phyloP scores from a whole-genome alignment of 257 asterid genomes.

The Rauvolfia tetraphylla region DNA sequence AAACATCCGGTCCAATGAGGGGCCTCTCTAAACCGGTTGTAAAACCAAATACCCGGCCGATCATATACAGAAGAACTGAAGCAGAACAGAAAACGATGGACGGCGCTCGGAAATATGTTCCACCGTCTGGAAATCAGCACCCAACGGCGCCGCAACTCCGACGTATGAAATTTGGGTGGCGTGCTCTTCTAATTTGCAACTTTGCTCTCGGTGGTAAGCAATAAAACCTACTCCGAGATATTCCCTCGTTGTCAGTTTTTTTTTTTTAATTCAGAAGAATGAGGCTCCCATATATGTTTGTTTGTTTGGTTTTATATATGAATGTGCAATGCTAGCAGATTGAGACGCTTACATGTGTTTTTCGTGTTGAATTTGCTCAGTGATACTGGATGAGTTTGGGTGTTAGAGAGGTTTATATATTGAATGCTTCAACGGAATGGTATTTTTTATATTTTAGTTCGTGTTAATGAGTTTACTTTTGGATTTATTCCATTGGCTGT shows the following conservation, averaged over 20 bases:
- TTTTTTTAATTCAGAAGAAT: background rate
- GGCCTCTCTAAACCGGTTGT: background rate
- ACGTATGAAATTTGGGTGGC: slow-evolving; percentile 58
- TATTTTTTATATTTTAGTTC: background rate
- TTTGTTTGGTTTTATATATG: background rate
- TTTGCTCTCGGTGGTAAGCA: slow-evolving; percentile 60
- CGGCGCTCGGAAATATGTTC: slow-evolving; percentile 6
- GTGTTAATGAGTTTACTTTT: background rate
- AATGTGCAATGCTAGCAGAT: background rate
- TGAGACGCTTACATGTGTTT: background rate
- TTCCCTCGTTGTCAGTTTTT: no score
- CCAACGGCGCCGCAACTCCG: slow-evolving; percentile 3
- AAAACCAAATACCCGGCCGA: background rate
- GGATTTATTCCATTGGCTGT: background rate
- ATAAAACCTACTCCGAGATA: background rate
- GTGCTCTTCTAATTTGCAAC: slow-evolving; percentile 55
- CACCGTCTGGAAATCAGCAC: slow-evolving; percentile 6
- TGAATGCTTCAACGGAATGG: background rate
- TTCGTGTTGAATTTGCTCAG: background rate
- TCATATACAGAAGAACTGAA: background rate
- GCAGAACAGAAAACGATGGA: background rate
- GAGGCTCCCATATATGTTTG: background rate
- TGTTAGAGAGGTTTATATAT: background rate
- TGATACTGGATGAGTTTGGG: background rate
- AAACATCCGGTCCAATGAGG: background rate